Conservation (phyloP, 2,329 filamentous ascomycete species). For the Fusarium poae region DNA sequence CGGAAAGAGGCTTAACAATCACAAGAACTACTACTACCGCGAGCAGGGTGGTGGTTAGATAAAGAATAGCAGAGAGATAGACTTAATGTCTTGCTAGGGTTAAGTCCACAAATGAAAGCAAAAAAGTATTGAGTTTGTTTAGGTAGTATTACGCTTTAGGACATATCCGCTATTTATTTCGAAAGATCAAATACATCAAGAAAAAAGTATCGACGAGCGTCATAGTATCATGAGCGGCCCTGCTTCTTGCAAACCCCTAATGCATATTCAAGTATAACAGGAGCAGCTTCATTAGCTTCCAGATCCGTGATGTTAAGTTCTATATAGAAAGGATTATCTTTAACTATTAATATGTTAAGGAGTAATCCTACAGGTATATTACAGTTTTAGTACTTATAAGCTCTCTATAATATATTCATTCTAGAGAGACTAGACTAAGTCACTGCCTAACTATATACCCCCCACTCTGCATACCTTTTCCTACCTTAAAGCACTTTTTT, state of each 20-base stretch:
- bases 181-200: too few species aligned
- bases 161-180: too few species aligned
- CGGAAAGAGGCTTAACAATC: conserved; percentile 80
- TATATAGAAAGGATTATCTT: background rate
- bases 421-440: too few species aligned
- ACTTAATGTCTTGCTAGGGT: background rate
- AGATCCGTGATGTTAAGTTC: background rate
- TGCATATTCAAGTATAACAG: background rate
- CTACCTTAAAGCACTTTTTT: too few species aligned
- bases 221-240: too few species aligned
- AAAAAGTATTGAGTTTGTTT: background rate
- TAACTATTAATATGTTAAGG: background rate
- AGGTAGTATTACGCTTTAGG: background rate
- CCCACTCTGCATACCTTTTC: too few species aligned
- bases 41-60: conserved; percentile 60
- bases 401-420: too few species aligned
- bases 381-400: background rate
- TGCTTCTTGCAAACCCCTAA: background rate
- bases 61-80: background rate
- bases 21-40: conserved; percentile 71
- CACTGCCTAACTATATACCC: too few species aligned
- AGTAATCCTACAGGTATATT: background rate
- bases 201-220: too few species aligned
- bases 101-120: background rate
- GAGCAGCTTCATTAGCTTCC: background rate